phyloP scores from a whole-genome alignment of 306 rosid species.

The Vigna nakashimae region DNA sequence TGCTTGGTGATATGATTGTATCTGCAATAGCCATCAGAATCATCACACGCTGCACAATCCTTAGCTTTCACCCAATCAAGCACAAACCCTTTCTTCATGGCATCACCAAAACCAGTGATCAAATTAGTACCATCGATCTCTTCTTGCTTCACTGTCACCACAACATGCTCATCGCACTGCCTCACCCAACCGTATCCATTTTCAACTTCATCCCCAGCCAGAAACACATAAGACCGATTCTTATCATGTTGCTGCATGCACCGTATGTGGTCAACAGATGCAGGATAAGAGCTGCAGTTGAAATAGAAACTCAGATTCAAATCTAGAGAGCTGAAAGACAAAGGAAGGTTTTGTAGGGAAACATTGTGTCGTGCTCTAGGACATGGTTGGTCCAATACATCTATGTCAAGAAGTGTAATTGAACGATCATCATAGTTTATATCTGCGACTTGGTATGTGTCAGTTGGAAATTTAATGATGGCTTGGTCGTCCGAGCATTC shows the following conservation, averaged over 20 bases:
- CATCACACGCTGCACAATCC: constrained; percentile 48
- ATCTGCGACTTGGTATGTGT: constrained; percentile 39
- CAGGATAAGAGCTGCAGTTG: constrained; percentile 43
- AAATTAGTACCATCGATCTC: constrained; percentile 29
- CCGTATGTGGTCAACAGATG: background rate
- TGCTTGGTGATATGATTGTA: background rate
- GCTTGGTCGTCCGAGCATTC: background rate
- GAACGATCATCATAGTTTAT: constrained; percentile 32
- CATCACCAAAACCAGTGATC: constrained; percentile 44
- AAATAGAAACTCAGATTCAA: constrained; percentile 53
- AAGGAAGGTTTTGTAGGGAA: constrained; percentile 33
- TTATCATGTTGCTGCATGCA: constrained; percentile 3
- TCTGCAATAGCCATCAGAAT: constrained; percentile 45
- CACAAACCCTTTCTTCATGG: constrained; percentile 55
- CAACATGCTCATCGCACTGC: constrained; percentile 45
- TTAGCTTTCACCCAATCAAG: constrained; percentile 39
- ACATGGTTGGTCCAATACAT: constrained; percentile 38
- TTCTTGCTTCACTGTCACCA: constrained; percentile 37
- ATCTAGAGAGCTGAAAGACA: constrained; percentile 30
- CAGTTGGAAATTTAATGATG: constrained; percentile 28
- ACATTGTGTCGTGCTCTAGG: constrained; percentile 50
- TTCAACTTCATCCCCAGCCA: background rate
- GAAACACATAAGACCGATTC: constrained; percentile 46
- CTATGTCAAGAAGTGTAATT: constrained; percentile 52
- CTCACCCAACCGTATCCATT: background rate